Evolutionary conservation across 106 monocot genomes (phyloP).

Genomic region (Dactylorhiza incarnata): DNA sequence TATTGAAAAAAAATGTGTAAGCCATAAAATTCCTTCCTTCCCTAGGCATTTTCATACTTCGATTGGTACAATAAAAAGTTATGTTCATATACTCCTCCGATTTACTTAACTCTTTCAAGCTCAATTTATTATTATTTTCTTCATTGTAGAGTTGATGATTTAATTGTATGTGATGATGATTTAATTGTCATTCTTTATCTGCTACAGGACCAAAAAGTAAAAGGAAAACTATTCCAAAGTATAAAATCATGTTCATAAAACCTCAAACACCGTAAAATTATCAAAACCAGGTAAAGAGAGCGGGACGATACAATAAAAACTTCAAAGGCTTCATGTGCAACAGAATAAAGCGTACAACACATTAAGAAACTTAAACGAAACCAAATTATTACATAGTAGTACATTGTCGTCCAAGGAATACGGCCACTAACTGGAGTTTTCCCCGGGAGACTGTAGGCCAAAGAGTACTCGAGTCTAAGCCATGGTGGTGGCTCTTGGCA

Average conservation of each 20-base stretch:
- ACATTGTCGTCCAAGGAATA: background rate
- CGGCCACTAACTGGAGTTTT: background rate
- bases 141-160: no score
- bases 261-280: slow-evolving; percentile 1
- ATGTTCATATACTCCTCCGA: no score
- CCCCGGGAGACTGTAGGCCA: background rate
- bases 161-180: background rate
- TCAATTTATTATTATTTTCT: no score
- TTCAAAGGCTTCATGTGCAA: background rate
- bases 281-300: background rate
- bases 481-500: no score
- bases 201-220: background rate
- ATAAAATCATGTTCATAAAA: background rate
- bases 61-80: no score
- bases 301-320: background rate
- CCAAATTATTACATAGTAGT: background rate
- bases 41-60: no score
- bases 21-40: no score
- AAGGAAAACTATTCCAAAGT: background rate
- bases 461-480: no score
- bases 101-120: no score
- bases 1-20: no score
- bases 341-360: background rate
- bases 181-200: background rate
- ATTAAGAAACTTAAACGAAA: background rate